Evolutionary conservation across 2,329 filamentous ascomycete genomes (phyloP).

Genomic region (Colletotrichum melonis): DNA sequence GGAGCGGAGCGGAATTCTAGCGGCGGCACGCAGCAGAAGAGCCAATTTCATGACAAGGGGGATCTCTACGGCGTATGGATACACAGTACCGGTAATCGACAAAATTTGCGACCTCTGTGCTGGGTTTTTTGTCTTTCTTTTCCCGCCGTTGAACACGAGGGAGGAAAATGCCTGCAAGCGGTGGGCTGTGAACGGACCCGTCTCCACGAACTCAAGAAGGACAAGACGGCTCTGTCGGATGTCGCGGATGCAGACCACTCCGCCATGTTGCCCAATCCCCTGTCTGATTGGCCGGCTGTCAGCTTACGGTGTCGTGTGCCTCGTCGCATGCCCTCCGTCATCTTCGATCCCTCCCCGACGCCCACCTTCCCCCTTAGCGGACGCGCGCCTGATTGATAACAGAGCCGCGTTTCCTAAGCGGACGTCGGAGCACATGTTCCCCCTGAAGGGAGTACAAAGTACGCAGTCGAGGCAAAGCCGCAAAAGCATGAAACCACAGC

Average conservation of each 20-base stretch:
- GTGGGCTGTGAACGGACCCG: conserved; percentile 18
- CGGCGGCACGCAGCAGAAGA: conserved; percentile 2
- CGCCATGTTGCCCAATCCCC: conserved; percentile 2
- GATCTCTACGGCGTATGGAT: not conserved
- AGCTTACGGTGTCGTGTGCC: conserved; percentile 11
- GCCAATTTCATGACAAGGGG: not conserved
- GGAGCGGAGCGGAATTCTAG: not conserved
- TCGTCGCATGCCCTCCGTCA: conserved; percentile 17
- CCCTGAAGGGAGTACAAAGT: not conserved
- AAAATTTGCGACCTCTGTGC: not conserved
- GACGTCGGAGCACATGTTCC: conserved; percentile 14
- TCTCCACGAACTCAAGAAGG: not conserved
- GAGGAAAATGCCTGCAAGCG: not conserved
- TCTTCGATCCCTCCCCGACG: conserved; percentile 10
- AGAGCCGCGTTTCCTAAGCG: conserved; percentile 23
- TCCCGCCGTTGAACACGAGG: not conserved
- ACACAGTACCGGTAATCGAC: not conserved
- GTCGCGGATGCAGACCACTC: conserved; percentile 27
- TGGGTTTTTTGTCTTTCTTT: not conserved
- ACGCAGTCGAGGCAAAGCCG: not conserved
- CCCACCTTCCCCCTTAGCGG: not conserved
- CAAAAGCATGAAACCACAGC: not conserved
- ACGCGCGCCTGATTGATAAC: conserved; percentile 12
- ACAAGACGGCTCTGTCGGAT: conserved; percentile 32
- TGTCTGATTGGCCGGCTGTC: conserved; percentile 9